Base-by-base conservation (phyloP, 2,329 filamentous ascomycete genomes). In the Clarireedia sp. region DNA sequence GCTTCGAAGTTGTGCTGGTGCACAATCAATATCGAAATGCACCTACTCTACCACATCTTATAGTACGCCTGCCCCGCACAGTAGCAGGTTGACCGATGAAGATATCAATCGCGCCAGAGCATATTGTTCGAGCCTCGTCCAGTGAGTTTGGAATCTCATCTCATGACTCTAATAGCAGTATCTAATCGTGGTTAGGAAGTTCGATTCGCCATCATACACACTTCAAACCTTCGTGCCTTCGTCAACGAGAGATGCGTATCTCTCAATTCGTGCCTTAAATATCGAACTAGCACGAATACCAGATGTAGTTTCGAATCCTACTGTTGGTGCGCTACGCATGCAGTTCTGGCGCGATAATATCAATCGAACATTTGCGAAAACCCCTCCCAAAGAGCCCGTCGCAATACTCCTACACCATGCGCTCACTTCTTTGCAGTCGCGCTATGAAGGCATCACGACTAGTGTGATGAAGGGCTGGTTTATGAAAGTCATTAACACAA, bases 261-360 rank as follows among this genome's bases (percentile, higher is more conserved):
- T 95, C 63, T 90, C 91, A 57, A 83, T 99, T 56, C 88, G 92
- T 60, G 87, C 91, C 50, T 84, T 99, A 71, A 99, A 99, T 69
- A 80, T 97, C 65, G 92, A 96, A 70, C 81, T 96, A 58, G 89
- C 92, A 45, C 82, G 89, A 56, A 87, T 97, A 59, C 90, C 94
- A 56, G 92, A 97, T 72, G 83, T 88, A 12, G 91, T 94, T 19
- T 94, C 89, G 47, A 94, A 87, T 58, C 83, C 88, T n/a, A 86
- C 86, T 3, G 88, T 97, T 58, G 92, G 90, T 49, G 78, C 85
- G 51, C 83, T 97, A 78, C 90, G 94, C 61, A 86, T 96, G 72
- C 89, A 96, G 70, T 97, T 97, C 75, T 97, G 94, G 89, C 83
- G 89, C 49, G 91, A 97, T 64, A 83, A 89, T 4, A 75, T 99